Conservation (phyloP, 2,329 filamentous ascomycete genomes). For the Basipetospora chlamydospora region DNA sequence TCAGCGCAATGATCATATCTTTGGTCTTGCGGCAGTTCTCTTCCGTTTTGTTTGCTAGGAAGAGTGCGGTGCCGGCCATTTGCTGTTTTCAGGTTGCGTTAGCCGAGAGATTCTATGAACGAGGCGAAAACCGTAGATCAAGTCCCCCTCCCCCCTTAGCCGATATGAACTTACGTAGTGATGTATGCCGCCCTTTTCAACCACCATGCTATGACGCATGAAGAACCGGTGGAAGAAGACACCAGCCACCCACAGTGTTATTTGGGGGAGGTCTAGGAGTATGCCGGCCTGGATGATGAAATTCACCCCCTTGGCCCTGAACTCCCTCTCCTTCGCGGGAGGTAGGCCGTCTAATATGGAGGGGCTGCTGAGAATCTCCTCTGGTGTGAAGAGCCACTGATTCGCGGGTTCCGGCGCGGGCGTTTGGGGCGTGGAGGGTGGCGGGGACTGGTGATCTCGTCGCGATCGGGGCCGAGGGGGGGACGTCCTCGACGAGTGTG, state of each 20-base stretch:
- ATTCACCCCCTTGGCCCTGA: slow-evolving; percentile 83
- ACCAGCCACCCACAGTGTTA: slow-evolving; percentile 80
- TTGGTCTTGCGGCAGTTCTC: slow-evolving; percentile 95
- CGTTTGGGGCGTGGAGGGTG: slow-evolving; percentile 21
- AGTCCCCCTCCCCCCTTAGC: too few species aligned
- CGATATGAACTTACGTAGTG: slow-evolving; percentile 67
- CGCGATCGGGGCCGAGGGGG: slow-evolving; percentile 34
- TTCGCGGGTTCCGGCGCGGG: slow-evolving; percentile 21
- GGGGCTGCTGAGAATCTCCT: slow-evolving; percentile 70
- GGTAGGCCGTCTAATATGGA: slow-evolving; percentile 72
- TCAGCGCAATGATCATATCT: slow-evolving; percentile 84
- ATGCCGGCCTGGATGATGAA: slow-evolving; percentile 94
- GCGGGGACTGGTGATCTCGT: slow-evolving; percentile 27
- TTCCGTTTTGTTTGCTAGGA: slow-evolving; percentile 92
- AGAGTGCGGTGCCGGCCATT: slow-evolving; percentile 80
- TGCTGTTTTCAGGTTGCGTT: slow-evolving; percentile 29
- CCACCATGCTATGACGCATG: slow-evolving; percentile 74
- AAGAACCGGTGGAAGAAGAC: slow-evolving; percentile 95
- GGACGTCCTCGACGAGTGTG: slow-evolving; percentile 38
- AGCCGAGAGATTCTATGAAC: slow-evolving; percentile 8
- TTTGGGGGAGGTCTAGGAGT: slow-evolving; percentile 79
- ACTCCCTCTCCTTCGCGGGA: slow-evolving; percentile 60
- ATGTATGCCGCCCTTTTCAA: slow-evolving; percentile 64
- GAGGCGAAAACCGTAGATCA: background rate
- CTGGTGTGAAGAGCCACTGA: slow-evolving; percentile 83